Base-by-base conservation (phyloP, 2,329 filamentous ascomycete species). In the Domatiomyces globalis region DNA sequence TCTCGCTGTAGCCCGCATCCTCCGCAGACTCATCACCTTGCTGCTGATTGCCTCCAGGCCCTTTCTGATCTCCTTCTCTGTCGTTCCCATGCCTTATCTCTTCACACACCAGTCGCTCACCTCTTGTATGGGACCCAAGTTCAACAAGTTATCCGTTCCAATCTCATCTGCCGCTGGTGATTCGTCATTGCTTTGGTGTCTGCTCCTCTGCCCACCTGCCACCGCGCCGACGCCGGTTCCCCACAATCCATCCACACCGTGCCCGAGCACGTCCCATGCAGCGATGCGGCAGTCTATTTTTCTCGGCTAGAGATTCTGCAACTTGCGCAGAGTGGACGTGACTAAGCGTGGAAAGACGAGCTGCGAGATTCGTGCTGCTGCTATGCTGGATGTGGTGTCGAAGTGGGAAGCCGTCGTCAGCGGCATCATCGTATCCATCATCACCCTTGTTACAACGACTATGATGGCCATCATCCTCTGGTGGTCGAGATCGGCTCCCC, bases 271-370 rank as follows among this genome's bases (percentile, higher is more conserved):
- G 33, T 51, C 22, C 22, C 57, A 33, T 15, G 47, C 44, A 4
- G 47, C 52, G 25, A 54, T 54, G 17, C 59, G 51, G 18, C 59
- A 48, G 10, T 51, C 52, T 36, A 55, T 56, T 17, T 46, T 79
- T 72, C 47, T 69, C 1, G 77, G 75, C 0, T 73, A 69, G 4
- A 78, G 60, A 61, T 80, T 74, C 55, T 69, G 63, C 47, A 76
- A 72, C 1, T 71, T 77, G 4, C 62, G 47, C 49, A 70, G 72
- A 63, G 43, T 25, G 22, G 22, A 25, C 22, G 22, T 25, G 22
- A 25, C 22, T 3, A 25, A 25, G 22, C 15, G 18, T 43, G 39
- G 39, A 19, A 43, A 19, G 39, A 43, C 15, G 39, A n/a, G 39
- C 39, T 3, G 15, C 18, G 39, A n/a, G 15, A n/a, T 19, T n/a